phyloP scores from a whole-genome alignment of 495 filamentous ascomycete species.

The Daldinia childiae region DNA sequence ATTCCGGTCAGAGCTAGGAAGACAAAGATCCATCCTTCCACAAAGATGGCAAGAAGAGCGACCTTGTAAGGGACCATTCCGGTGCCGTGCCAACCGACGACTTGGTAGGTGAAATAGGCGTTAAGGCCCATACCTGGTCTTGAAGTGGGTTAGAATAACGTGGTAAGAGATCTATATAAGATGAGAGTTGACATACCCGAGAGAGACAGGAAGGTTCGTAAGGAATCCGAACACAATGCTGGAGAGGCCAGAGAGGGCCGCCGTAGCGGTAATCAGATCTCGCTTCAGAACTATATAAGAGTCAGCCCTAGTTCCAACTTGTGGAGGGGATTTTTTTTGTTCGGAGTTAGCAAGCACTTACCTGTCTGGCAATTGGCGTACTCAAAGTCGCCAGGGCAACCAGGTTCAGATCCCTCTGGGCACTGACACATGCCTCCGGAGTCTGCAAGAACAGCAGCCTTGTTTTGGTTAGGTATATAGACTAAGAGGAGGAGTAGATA shows the following conservation, averaged over 20 bases:
- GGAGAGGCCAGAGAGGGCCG: slow-evolving; percentile 69
- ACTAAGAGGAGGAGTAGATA: slow-evolving; percentile 31
- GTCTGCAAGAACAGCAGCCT: slow-evolving; percentile 65
- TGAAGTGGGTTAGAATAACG: slow-evolving; percentile 36
- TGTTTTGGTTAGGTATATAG: slow-evolving; percentile 48
- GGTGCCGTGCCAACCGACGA: slow-evolving; percentile 76
- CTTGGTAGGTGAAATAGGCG: slow-evolving; percentile 87
- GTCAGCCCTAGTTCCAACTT: slow-evolving; percentile 26
- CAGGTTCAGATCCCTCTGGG: slow-evolving; percentile 54
- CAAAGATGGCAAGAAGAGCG: slow-evolving; percentile 83
- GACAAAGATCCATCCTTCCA: slow-evolving; percentile 74
- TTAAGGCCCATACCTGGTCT: slow-evolving; percentile 85
- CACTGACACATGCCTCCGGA: slow-evolving; percentile 78
- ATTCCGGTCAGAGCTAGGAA: slow-evolving; percentile 77
- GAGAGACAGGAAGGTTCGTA: slow-evolving; percentile 63
- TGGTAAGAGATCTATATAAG: slow-evolving; percentile 41
- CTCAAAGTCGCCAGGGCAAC: slow-evolving; percentile 64
- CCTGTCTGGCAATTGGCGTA: slow-evolving; percentile 64
- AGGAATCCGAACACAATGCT: slow-evolving; percentile 62
- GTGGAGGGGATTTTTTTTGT: not conserved
- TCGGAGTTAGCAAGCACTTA: slow-evolving; percentile 26
- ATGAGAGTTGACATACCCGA: slow-evolving; percentile 62
- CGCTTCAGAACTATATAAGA: slow-evolving; percentile 65
- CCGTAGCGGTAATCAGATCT: slow-evolving; percentile 81
- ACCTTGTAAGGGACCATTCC: slow-evolving; percentile 73